Percentiles rank a stretch among this genome's conserved stretches.
phyloP scores from a whole-genome alignment of 768 basidiomycete species.

The Rubroboletus satanas region DNA sequence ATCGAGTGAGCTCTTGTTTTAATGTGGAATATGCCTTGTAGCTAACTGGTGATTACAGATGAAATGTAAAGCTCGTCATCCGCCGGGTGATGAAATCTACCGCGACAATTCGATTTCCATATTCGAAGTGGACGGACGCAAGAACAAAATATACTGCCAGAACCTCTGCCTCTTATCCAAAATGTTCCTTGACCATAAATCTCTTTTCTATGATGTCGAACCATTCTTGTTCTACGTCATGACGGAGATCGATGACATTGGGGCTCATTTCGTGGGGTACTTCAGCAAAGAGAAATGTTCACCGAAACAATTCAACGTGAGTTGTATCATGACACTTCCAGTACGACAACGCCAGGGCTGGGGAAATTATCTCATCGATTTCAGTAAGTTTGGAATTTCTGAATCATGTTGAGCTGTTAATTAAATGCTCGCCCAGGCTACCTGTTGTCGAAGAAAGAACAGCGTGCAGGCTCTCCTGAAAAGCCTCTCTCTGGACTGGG shows the following conservation, averaged over 20 bases:
- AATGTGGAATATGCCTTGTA: neutral
- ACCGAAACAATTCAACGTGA: slow-evolving; percentile 94
- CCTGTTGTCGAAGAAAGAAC: slow-evolving; percentile 92
- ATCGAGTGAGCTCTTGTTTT: slow-evolving; percentile 58
- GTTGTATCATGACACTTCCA: slow-evolving; percentile 99
- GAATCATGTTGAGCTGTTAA: slow-evolving; percentile 1
- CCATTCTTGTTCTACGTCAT: slow-evolving; percentile 99
- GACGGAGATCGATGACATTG: slow-evolving; percentile 84
- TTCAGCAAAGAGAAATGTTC: slow-evolving; percentile 99
- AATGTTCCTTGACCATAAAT: slow-evolving; percentile 99
- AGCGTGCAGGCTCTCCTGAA: slow-evolving; percentile 86
- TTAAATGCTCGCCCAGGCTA: slow-evolving; percentile 60
- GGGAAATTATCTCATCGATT: slow-evolving; percentile 96
- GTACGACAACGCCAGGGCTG: slow-evolving; percentile 93
- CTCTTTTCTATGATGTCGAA: slow-evolving; percentile 98
- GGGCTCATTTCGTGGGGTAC: slow-evolving; percentile 94
- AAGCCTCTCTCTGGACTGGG: slow-evolving; percentile 93
- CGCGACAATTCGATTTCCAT: slow-evolving; percentile 84
- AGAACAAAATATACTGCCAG: slow-evolving; percentile 99
- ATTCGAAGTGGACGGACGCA: slow-evolving; percentile 96
- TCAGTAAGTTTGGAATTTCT: slow-evolving; percentile 54
- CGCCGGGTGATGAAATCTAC: slow-evolving; percentile 98
- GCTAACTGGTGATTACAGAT: slow-evolving; percentile 47
- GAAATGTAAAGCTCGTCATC: slow-evolving; percentile 93
- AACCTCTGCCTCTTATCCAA: slow-evolving; percentile 96